These are phyloP conservation scores for Aureobasidium sp. DNA, from an alignment of 2,329 filamentous ascomycete species.

Conservation along the genomic window DNA sequence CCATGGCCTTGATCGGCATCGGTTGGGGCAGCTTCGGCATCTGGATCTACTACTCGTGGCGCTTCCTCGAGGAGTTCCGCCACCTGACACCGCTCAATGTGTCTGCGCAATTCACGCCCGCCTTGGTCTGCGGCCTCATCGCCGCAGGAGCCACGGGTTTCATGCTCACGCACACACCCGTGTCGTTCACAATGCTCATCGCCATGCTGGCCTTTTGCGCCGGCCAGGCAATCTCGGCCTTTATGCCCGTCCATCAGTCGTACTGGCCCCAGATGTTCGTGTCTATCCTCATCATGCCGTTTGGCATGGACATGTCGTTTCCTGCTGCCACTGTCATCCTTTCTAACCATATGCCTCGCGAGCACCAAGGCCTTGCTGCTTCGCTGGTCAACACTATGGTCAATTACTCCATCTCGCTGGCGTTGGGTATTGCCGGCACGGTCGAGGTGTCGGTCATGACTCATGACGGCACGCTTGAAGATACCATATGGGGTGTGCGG, in stretches of 20 bases:
- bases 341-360: slow-evolving; percentile 24
- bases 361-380: slow-evolving; percentile 26
- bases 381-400: slow-evolving; percentile 23
- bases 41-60: slow-evolving; percentile 34
- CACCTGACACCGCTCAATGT: slow-evolving; percentile 27
- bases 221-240: slow-evolving; percentile 27
- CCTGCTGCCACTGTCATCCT: slow-evolving; percentile 26
- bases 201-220: slow-evolving; percentile 31
- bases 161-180: slow-evolving; percentile 32
- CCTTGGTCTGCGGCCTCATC: slow-evolving; percentile 29
- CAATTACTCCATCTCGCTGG: slow-evolving; percentile 25
- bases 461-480: slow-evolving; percentile 11
- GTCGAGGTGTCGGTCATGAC: slow-evolving; percentile 19
- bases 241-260: slow-evolving; percentile 28
- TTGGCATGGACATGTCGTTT: slow-evolving; percentile 30
- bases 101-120: slow-evolving; percentile 30
- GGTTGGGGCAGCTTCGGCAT: slow-evolving; percentile 64
- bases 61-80: slow-evolving; percentile 30
- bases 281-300: slow-evolving; percentile 30
- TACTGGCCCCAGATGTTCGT: slow-evolving; percentile 34
- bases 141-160: slow-evolving; percentile 32
- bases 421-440: slow-evolving; percentile 22
- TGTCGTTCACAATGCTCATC: slow-evolving; percentile 33
- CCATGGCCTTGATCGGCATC: slow-evolving; percentile 52
- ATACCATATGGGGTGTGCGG: slow-evolving; percentile 19